Evolutionary conservation across 2,329 filamentous ascomycete genomes (phyloP).

Genomic region (Fusarium buharicum): DNA sequence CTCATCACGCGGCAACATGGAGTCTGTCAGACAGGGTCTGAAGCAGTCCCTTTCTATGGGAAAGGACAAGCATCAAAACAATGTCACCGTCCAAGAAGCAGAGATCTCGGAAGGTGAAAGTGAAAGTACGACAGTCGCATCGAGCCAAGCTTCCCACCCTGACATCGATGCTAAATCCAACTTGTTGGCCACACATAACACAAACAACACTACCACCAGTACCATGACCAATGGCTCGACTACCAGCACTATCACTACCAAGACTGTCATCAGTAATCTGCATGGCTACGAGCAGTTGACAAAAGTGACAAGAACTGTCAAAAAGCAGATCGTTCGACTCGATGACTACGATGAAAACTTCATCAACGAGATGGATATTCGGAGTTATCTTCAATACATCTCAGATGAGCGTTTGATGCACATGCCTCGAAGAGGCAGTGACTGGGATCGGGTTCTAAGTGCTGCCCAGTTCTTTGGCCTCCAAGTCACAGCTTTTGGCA

Average conservation of each 20-base stretch:
- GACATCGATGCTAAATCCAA: conserved; percentile 5
- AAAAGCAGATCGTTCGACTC: conserved; percentile 30
- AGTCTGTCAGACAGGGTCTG: conserved; percentile 25
- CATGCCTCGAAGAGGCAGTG: conserved; percentile 54
- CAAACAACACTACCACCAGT: not conserved
- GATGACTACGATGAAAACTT: conserved; percentile 38
- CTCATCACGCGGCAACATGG: conserved; percentile 25
- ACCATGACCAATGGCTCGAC: not conserved
- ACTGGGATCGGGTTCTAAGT: conserved; percentile 55
- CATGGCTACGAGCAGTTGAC: conserved; percentile 27
- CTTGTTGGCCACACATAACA: not conserved
- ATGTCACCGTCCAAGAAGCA: conserved; percentile 7
- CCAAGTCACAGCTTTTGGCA: conserved; percentile 52
- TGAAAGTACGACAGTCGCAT: conserved; percentile 25
- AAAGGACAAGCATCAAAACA: conserved; percentile 14
- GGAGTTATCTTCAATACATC: conserved; percentile 51
- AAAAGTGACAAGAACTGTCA: conserved; percentile 31
- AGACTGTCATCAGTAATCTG: conserved; percentile 1
- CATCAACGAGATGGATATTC: conserved; percentile 36
- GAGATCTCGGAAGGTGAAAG: conserved; percentile 28
- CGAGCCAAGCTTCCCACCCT: conserved; percentile 16
- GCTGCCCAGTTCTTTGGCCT: conserved; percentile 56
- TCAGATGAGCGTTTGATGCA: conserved; percentile 54
- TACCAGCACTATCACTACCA: not conserved
- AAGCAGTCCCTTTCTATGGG: conserved; percentile 24